These are phyloP conservation scores for Peniophora sp. DNA, from an alignment of 1,284 basidiomycete genomes.

Conservation along the genomic window DNA sequence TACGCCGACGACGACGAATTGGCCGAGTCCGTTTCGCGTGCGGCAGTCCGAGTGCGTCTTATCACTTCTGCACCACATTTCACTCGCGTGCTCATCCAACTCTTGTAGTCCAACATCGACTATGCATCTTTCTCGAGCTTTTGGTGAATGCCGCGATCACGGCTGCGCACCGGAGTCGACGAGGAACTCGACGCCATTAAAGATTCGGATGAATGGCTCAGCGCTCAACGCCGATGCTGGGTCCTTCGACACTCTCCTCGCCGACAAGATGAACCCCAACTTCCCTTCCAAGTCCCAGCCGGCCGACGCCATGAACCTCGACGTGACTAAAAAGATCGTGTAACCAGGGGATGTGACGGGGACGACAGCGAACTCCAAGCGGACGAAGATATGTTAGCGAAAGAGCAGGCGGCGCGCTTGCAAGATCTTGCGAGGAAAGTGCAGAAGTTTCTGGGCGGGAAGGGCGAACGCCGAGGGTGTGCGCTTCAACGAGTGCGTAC, in stretches of 20 bases:
- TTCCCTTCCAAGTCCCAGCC: constrained; percentile 8
- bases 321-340: no score
- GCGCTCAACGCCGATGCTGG: constrained; percentile 53
- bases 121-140: constrained; percentile 67
- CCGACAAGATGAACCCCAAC: constrained; percentile 27
- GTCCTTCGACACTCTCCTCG: constrained; percentile 57
- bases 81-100: constrained; percentile 37
- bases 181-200: constrained; percentile 30
- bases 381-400: constrained; percentile 40
- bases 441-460: constrained; percentile 78
- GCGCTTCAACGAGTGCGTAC: constrained; percentile 75
- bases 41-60: constrained; percentile 56
- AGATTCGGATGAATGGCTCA: constrained; percentile 73
- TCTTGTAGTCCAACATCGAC: constrained; percentile 17
- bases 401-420: constrained; percentile 63
- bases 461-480: constrained; percentile 86
- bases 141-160: constrained; percentile 60
- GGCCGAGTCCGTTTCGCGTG: constrained; percentile 33
- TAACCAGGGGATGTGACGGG: constrained; percentile 19
- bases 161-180: constrained; percentile 19
- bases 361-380: constrained; percentile 4
- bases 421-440: constrained; percentile 78
- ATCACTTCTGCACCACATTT: not conserved
- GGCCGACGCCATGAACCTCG: constrained; percentile 37
- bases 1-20: constrained; percentile 42